Conservation (phyloP, 805 yeast genomes). For the Zygoascus flipseniorum region DNA sequence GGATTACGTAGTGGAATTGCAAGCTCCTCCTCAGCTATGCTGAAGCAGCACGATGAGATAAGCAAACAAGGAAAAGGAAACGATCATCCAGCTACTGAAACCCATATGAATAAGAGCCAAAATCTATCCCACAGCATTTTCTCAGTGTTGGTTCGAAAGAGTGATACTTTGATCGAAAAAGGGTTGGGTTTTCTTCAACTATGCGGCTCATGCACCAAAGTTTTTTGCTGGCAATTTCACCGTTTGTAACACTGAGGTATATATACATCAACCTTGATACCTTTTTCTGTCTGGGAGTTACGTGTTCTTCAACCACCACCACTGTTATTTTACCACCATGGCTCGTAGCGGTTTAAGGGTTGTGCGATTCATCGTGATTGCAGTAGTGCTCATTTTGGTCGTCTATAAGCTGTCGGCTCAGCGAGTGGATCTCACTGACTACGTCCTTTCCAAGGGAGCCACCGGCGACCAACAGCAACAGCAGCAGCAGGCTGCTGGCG, state of each 20-base stretch:
- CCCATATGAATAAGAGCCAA: too few relatives aligned
- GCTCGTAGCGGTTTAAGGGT: slow-evolving; percentile 29
- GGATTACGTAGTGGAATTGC: too few relatives aligned
- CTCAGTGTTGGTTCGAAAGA: too few relatives aligned
- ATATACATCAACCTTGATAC: not conserved
- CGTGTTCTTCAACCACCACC: not conserved
- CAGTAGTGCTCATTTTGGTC: slow-evolving; percentile 25
- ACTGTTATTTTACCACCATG: slow-evolving; percentile 15
- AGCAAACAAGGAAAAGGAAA: too few relatives aligned
- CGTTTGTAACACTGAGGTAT: not conserved
- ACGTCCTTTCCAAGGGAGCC: slow-evolving; percentile 10
- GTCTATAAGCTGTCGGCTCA: slow-evolving; percentile 25
- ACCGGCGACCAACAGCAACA: slow-evolving; percentile 3
- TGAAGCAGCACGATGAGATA: too few relatives aligned
- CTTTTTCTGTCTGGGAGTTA: not conserved
- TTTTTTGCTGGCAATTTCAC: not conserved
- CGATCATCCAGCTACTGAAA: too few relatives aligned
- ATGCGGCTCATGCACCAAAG: not conserved
- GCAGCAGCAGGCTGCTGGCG: slow-evolving; percentile 7
- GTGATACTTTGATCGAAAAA: too few relatives aligned
- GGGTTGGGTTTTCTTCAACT: too few relatives aligned
- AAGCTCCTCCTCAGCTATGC: too few relatives aligned
- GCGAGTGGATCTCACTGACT: slow-evolving; percentile 18
- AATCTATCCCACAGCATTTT: too few relatives aligned
- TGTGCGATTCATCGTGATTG: slow-evolving; percentile 28